Conservation (phyloP, 2,329 filamentous ascomycete genomes). For the Escovopsis sp. region DNA sequence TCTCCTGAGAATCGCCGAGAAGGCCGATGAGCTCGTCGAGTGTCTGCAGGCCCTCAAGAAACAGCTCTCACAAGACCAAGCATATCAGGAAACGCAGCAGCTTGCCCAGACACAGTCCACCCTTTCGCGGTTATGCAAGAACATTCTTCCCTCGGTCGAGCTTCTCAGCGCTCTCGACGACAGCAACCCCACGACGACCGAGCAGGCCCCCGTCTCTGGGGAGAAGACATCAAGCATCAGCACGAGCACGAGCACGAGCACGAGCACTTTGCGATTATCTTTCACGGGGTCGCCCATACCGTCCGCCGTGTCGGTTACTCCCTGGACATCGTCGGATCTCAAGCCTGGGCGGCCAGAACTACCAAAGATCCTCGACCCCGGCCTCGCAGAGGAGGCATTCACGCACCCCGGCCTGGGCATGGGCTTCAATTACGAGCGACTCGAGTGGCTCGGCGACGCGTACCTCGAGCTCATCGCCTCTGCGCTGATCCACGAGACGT, state of each 20-base stretch:
- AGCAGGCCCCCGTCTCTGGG: not conserved
- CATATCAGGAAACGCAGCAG: not conserved
- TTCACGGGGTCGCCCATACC: constrained; percentile 1
- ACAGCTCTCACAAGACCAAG: constrained; percentile 9
- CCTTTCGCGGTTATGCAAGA: constrained; percentile 10
- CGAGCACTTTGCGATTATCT: too few species aligned
- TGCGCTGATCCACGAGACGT: constrained; percentile 59
- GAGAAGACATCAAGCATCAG: constrained; percentile 6
- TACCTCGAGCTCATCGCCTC: constrained; percentile 69
- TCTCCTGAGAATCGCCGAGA: constrained; percentile 2
- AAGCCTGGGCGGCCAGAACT: constrained; percentile 37
- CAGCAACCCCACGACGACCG: not conserved
- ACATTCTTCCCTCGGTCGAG: constrained; percentile 15
- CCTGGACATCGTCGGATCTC: constrained; percentile 38
- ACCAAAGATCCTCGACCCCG: constrained; percentile 43
- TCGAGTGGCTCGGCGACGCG: constrained; percentile 83
- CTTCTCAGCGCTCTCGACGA: constrained; percentile 1
- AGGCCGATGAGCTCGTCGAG: constrained; percentile 23
- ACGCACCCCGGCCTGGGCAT: constrained; percentile 42
- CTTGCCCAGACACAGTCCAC: not conserved
- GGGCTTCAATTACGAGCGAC: constrained; percentile 50
- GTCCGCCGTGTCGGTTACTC: constrained; percentile 18
- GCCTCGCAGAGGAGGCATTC: constrained; percentile 48
- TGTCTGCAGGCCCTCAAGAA: constrained; percentile 22
- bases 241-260: not conserved